phyloP scores from a whole-genome alignment of 495 filamentous ascomycete genomes.

The Penicillium ucsense region DNA sequence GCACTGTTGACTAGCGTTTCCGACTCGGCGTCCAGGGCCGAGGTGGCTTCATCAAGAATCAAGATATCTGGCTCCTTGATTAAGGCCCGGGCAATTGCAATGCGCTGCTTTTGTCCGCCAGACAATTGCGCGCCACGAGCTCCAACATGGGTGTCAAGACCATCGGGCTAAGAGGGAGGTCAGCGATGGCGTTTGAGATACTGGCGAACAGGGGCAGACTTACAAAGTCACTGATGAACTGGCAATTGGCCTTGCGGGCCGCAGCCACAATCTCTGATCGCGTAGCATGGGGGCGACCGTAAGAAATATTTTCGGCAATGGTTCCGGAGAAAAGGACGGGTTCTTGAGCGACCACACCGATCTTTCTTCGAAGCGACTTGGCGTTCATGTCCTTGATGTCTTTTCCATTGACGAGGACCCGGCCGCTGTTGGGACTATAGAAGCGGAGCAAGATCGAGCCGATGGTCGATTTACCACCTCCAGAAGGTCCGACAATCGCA shows the following conservation, averaged over 20 bases:
- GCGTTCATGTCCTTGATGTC: constrained; percentile 85
- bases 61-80: constrained; percentile 95
- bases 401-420: constrained; percentile 71
- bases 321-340: constrained; percentile 93
- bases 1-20: constrained; percentile 93
- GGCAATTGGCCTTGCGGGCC: constrained; percentile 89
- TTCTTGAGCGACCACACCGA: constrained; percentile 91
- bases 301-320: constrained; percentile 93
- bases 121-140: constrained; percentile 89
- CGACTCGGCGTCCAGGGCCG: constrained; percentile 91
- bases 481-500: constrained; percentile 90
- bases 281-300: constrained; percentile 74
- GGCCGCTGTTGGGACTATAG: constrained; percentile 72
- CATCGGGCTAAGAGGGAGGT: constrained; percentile 53
- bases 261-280: constrained; percentile 75
- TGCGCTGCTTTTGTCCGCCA: constrained; percentile 94
- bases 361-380: constrained; percentile 86
- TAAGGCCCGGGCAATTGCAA: constrained; percentile 89
- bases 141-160: constrained; percentile 87
- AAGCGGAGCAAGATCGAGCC: constrained; percentile 81
- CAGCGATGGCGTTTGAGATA: constrained; percentile 5
- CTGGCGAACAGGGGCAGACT: constrained; percentile 13
- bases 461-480: constrained; percentile 92
- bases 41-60: constrained; percentile 90
- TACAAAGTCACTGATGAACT: constrained; percentile 89